Conservation (phyloP, 2,329 filamentous ascomycete genomes). For the Fusarium virguliforme region DNA sequence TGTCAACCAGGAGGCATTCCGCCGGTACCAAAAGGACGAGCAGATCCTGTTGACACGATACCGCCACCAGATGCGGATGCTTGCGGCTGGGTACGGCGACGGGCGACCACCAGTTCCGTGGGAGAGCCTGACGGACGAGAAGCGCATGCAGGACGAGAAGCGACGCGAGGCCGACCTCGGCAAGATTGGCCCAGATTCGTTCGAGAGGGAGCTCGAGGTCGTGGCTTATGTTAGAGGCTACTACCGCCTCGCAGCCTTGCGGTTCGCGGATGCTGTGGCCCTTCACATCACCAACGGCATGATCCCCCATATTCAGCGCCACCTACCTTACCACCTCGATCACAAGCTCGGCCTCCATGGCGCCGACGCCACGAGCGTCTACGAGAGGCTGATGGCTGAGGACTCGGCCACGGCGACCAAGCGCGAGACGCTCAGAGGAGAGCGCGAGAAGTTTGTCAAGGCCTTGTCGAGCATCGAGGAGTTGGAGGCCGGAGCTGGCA, state of each 20-base stretch:
- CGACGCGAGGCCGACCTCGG: conserved; percentile 60
- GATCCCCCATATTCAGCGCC: conserved; percentile 61
- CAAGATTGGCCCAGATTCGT: conserved; percentile 72
- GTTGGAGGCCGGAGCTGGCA: conserved; percentile 58
- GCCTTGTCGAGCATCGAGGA: conserved; percentile 64
- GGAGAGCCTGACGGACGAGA: conserved; percentile 66
- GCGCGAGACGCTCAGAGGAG: conserved; percentile 61
- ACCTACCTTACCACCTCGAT: conserved; percentile 62
- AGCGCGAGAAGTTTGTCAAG: conserved; percentile 64
- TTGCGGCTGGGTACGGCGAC: conserved; percentile 55
- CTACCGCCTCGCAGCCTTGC: conserved; percentile 76
- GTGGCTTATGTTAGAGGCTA: conserved; percentile 77
- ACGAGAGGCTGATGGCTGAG: conserved; percentile 65
- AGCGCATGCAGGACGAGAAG: conserved; percentile 62
- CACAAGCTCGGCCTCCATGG: conserved; percentile 61
- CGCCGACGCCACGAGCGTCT: conserved; percentile 52
- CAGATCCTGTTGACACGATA: conserved; percentile 62
- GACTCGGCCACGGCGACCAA: conserved; percentile 61
- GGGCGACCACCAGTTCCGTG: conserved; percentile 56
- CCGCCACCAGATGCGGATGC: conserved; percentile 67
- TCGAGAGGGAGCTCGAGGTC: conserved; percentile 72
- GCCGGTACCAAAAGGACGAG: conserved; percentile 64
- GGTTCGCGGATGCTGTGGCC: conserved; percentile 73
- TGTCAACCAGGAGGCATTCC: conserved; percentile 67
- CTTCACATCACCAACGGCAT: conserved; percentile 66